A percentile compares a stretch with the other conserved stretches of the same genome.
These are phyloP conservation scores for Panicum hallii DNA, from an alignment of 202 grass and related monocot species.

Conservation along the genomic window DNA sequence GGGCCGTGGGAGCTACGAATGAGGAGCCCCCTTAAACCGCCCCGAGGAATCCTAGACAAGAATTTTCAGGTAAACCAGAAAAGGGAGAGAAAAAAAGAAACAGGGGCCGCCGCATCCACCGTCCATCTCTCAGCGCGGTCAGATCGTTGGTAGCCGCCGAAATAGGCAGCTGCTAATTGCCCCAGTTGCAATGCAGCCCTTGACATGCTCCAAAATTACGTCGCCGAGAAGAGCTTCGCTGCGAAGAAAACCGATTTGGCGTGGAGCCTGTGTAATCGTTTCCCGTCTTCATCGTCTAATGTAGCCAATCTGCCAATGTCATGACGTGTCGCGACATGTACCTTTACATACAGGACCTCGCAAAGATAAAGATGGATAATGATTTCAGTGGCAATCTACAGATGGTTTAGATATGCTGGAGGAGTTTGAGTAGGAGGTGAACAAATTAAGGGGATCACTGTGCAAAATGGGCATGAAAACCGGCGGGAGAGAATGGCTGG, in stretches of 20 bases:
- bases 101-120: conserved; percentile 3
- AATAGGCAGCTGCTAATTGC: not conserved
- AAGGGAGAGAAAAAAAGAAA: not conserved
- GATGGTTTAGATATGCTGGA: not conserved
- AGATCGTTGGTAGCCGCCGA: not conserved
- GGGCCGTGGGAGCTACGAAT: conserved; percentile 5
- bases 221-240: not conserved
- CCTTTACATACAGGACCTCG: not conserved
- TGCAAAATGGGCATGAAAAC: not conserved
- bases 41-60: conserved; percentile 13
- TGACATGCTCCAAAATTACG: not conserved
- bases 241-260: not conserved
- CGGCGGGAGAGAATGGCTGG: conserved; percentile 44
- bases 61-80: not conserved
- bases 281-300: not conserved
- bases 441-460: not conserved
- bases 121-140: not conserved
- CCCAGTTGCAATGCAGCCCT: not conserved
- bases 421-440: not conserved
- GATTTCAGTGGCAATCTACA: too few species aligned
- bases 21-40: conserved; percentile 34
- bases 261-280: not conserved
- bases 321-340: not conserved
- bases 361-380: too few species aligned
- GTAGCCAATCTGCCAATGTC: not conserved